These are phyloP conservation scores for Cytospora chrysosperma DNA, from an alignment of 2,329 filamentous ascomycete genomes.

Conservation along the genomic window DNA sequence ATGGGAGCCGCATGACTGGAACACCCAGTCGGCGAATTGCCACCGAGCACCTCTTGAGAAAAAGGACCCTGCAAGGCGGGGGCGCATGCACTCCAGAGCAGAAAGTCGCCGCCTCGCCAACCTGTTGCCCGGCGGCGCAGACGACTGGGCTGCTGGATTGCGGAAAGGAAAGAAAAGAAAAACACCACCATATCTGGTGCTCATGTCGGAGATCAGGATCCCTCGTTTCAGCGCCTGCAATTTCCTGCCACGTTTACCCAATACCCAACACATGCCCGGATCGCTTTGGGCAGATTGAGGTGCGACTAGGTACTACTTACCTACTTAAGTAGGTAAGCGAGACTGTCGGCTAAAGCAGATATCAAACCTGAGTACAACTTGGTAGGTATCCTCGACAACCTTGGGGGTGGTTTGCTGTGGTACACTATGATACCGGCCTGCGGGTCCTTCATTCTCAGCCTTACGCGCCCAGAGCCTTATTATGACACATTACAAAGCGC, in stretches of 20 bases:
- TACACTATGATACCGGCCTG: too few relatives aligned
- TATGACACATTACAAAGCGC: conserved; percentile 2
- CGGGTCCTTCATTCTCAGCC: conserved; percentile 21
- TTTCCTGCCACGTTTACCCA: background rate
- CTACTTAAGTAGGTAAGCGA: too few relatives aligned
- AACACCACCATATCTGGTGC: too few relatives aligned
- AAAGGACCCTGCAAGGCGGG: background rate
- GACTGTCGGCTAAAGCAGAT: background rate
- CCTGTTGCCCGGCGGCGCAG: background rate
- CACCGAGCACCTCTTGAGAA: background rate
- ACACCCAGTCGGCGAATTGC: background rate
- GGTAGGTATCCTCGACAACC: too few relatives aligned
- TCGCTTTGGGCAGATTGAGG: background rate
- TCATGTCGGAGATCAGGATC: background rate
- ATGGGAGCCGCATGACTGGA: conserved; percentile 10
- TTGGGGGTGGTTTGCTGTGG: too few relatives aligned
- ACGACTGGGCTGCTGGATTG: too few relatives aligned
- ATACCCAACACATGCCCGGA: background rate
- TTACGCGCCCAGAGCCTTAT: conserved; percentile 3
- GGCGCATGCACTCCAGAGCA: background rate
- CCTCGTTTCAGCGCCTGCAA: conserved; percentile 12
- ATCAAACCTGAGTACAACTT: background rate
- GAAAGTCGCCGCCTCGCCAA: background rate
- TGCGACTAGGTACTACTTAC: too few relatives aligned
- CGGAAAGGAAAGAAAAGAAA: too few relatives aligned